These are phyloP conservation scores for Erysimum cheiranthoides DNA, from an alignment of 345 rosid genomes.

Conservation along the genomic window DNA sequence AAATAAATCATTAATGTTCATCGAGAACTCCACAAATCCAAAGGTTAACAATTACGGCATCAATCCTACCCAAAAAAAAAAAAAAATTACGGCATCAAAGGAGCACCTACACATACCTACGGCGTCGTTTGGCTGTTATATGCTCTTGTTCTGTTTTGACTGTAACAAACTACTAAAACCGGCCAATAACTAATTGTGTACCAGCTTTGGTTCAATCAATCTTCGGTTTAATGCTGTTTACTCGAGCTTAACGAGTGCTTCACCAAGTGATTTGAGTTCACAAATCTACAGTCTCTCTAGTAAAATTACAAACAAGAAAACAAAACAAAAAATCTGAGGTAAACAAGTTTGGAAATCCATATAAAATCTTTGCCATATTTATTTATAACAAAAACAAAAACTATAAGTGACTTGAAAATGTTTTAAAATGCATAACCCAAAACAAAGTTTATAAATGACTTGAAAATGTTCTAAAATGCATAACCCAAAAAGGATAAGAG, in stretches of 20 bases:
- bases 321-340: background rate
- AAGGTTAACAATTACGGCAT: too few species aligned
- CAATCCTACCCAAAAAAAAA: too few species aligned
- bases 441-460: background rate
- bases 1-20: too few species aligned
- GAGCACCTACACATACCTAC: too few species aligned
- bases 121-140: too few species aligned
- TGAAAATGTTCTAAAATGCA: background rate
- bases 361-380: background rate
- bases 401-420: background rate
- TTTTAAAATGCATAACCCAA: too few species aligned
- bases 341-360: background rate
- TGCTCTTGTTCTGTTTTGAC: background rate
- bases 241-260: background rate
- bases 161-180: background rate
- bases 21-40: background rate
- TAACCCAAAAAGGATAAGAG: background rate
- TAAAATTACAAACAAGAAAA: background rate
- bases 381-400: background rate
- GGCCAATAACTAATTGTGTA: background rate
- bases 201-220: background rate
- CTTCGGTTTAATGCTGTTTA: background rate
- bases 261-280: background rate
- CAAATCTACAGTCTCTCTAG: background rate
- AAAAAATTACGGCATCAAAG: too few species aligned